These are phyloP conservation scores for Sarocladium strictum DNA, from an alignment of 2,329 filamentous ascomycete genomes.

Conservation along the genomic window DNA sequence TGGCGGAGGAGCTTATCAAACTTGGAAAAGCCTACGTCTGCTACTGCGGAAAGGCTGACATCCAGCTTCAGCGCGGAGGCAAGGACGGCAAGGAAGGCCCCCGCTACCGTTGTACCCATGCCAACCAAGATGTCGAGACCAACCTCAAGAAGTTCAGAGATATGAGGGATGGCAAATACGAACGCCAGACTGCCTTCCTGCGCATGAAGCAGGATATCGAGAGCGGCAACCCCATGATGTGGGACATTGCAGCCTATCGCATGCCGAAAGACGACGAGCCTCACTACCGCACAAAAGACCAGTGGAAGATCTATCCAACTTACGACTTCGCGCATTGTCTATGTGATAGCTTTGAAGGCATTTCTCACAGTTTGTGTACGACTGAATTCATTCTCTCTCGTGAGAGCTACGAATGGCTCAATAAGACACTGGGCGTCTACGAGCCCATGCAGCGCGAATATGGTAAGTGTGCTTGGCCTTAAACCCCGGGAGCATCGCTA, in stretches of 20 bases:
- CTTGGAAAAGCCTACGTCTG: constrained; percentile 76
- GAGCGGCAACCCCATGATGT: constrained; percentile 88
- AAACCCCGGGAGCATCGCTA: neutral
- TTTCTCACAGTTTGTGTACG: constrained; percentile 89
- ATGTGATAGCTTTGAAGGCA: constrained; percentile 86
- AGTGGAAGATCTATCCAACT: constrained; percentile 13
- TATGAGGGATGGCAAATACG: constrained; percentile 90
- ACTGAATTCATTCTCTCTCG: constrained; percentile 84
- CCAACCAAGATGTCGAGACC: constrained; percentile 65
- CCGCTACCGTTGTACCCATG: constrained; percentile 75
- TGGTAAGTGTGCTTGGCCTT: constrained; percentile 23
- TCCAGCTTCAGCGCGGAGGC: constrained; percentile 82
- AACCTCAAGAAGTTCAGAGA: constrained; percentile 79
- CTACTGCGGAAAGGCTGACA: constrained; percentile 75
- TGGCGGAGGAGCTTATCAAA: constrained; percentile 78
- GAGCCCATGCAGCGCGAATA: constrained; percentile 92
- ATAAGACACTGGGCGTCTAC: constrained; percentile 75
- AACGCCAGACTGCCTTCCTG: constrained; percentile 74
- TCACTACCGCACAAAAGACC: constrained; percentile 61
- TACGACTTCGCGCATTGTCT: constrained; percentile 91
- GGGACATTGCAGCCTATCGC: constrained; percentile 89
- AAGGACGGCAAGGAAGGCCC: constrained; percentile 57
- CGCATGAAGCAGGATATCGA: constrained; percentile 90
- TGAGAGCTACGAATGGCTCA: constrained; percentile 86
- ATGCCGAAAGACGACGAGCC: constrained; percentile 64